Evolutionary conservation across 2,329 filamentous ascomycete genomes (phyloP), one percentile per base, ranked within the genome.

Genomic region (Phoma sp.): DNA sequence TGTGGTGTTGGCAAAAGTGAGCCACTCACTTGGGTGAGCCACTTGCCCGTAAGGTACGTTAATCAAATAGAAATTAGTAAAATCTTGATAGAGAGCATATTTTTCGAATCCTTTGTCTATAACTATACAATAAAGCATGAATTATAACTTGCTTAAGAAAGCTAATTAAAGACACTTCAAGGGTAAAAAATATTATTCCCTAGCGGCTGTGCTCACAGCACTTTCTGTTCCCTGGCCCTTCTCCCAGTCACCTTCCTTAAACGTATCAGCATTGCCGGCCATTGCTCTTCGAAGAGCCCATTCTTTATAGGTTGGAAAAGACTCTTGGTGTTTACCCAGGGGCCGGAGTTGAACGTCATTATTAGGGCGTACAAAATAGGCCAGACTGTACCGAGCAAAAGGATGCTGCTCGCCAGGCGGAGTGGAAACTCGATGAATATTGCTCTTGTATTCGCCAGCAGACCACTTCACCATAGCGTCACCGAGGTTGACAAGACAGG

Each of bases 361-460:
- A 61, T 72, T 80, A 2, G 82, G 82, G 57, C 83, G 65, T 22
- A 76, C 71, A 68, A 85, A 85, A 63, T 84, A 84, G 5, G 84
- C 82, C 17, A 85, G 61, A 68, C 81, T 83, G 64, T 80, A 81
- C 47, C 83, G 71, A 21, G 57, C 59, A 24, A 55, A 46, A 10
- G 21, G 31, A 0, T 49, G 61, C 65, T 84, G 82, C 15, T 69
- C 64, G 1, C 80, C 80, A 0, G 81, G 80, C 35, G 82, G 77
- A 22, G 73, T 71, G 6, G 79, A 77, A n/a, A 85, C 81, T 2
- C 82, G 76, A 67, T 84, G 82, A 4, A 77, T 63, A 25, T 76
- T 77, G 27, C 69, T 74, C 55, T 76, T 72, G 52, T 81, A 56
- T 5, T 72, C 56, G 0, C 77, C 78, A 1, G 66, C 72, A 1